phyloP scores from a whole-genome alignment of 1,284 basidiomycete species.

The Mycena sp. region DNA sequence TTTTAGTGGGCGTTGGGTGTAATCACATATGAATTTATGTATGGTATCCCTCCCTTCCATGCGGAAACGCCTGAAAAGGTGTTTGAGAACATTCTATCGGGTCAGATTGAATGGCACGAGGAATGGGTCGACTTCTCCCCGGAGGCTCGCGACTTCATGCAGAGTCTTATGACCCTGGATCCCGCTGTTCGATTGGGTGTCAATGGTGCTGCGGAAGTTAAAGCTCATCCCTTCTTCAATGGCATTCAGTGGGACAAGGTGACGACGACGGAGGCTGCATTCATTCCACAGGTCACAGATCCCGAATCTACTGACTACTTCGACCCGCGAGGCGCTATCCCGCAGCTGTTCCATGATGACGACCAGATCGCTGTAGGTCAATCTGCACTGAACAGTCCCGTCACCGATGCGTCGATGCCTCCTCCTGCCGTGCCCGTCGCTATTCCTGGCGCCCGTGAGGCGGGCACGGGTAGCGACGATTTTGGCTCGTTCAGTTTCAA shows the following conservation, averaged over 20 bases:
- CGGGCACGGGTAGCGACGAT: slow-evolving; percentile 76
- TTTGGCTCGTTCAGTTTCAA: slow-evolving; percentile 99
- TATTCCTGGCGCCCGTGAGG: slow-evolving; percentile 57
- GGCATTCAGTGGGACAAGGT: slow-evolving; percentile 95
- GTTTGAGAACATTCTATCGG: slow-evolving; percentile 98
- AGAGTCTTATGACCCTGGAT: slow-evolving; percentile 86
- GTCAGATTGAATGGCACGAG: slow-evolving; percentile 95
- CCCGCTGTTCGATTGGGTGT: slow-evolving; percentile 85
- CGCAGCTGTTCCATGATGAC: slow-evolving; percentile 90
- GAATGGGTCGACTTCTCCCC: slow-evolving; percentile 90
- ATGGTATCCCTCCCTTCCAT: slow-evolving; percentile 97
- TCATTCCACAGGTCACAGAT: slow-evolving; percentile 95
- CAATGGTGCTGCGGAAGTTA: slow-evolving; percentile 93
- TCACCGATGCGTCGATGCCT: slow-evolving; percentile 58
- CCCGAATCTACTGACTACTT: slow-evolving; percentile 99
- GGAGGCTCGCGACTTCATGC: slow-evolving; percentile 93
- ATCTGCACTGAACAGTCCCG: slow-evolving; percentile 50
- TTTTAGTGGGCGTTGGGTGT: slow-evolving; percentile 95
- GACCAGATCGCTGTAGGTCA: slow-evolving; percentile 61
- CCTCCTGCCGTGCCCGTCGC: slow-evolving; percentile 59
- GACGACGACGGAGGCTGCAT: slow-evolving; percentile 89
- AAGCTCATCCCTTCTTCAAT: slow-evolving; percentile 90
- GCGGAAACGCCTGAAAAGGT: slow-evolving; percentile 97
- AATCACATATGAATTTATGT: slow-evolving; percentile 98
- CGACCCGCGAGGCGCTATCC: slow-evolving; percentile 92